A percentile compares a stretch with the other conserved stretches of the same genome.
Evolutionary conservation across 2,329 filamentous ascomycete species (phyloP).

Genomic region (Dissoconium aciculare): DNA sequence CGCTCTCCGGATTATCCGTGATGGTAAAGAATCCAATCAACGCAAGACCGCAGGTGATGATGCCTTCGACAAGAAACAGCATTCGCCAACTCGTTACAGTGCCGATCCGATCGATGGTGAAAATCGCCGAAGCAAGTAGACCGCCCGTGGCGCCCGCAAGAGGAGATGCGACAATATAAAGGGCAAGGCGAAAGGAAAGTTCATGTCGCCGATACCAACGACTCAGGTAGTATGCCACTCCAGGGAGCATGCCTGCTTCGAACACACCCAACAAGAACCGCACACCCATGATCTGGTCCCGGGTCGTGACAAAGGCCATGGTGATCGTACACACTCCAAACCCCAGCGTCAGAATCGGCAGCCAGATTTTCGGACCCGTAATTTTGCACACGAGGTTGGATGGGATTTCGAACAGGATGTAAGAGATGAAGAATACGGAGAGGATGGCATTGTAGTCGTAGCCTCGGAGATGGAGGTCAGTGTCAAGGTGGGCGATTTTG

Average conservation of each 20-base stretch:
- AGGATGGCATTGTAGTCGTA: conserved; percentile 53
- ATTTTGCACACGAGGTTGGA: conserved; percentile 54
- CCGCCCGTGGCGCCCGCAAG: conserved; percentile 59
- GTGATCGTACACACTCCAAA: conserved; percentile 49
- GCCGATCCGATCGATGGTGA: conserved; percentile 45
- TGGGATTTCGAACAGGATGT: conserved; percentile 60
- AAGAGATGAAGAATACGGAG: conserved; percentile 56
- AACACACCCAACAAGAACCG: conserved; percentile 46
- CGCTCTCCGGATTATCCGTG: conserved; percentile 54
- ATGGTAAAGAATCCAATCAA: conserved; percentile 49
- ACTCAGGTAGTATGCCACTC: conserved; percentile 58
- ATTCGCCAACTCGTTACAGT: conserved; percentile 47
- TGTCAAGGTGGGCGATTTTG: conserved; percentile 41
- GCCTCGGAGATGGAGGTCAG: conserved; percentile 43
- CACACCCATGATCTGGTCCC: conserved; percentile 41
- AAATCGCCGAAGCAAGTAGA: conserved; percentile 45
- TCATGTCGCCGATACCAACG: conserved; percentile 59
- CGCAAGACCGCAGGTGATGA: conserved; percentile 43
- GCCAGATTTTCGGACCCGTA: conserved; percentile 57
- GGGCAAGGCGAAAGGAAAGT: conserved; percentile 49
- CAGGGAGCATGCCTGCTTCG: conserved; percentile 59
- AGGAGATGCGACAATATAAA: conserved; percentile 58
- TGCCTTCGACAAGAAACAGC: conserved; percentile 59
- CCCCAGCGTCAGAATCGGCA: conserved; percentile 45
- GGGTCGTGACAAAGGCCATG: conserved; percentile 49